Percentiles rank a stretch among this genome's conserved stretches.
These are phyloP conservation scores for Cladorrhinum sp. DNA, from an alignment of 2,329 filamentous ascomycete species.

Conservation along the genomic window DNA sequence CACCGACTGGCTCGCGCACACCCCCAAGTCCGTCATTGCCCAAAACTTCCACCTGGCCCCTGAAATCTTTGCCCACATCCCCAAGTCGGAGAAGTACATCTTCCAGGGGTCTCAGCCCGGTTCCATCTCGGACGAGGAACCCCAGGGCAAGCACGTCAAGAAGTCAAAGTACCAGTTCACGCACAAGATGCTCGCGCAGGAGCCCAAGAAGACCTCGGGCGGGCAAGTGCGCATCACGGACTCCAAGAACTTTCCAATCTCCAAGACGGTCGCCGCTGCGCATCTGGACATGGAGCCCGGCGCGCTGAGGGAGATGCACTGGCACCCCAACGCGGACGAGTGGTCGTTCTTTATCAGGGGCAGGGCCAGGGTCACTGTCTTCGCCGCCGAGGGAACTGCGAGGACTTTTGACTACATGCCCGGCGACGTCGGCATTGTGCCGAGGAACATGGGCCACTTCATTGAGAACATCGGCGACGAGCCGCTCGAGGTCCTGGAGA, in stretches of 20 bases:
- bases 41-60: conserved; percentile 74
- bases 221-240: conserved; percentile 73
- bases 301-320: conserved; percentile 76
- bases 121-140: conserved; percentile 63
- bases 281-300: conserved; percentile 69
- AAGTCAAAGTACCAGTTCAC: conserved; percentile 67
- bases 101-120: conserved; percentile 67
- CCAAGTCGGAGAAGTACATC: conserved; percentile 69
- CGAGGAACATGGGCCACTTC: conserved; percentile 74
- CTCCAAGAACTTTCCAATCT: conserved; percentile 72
- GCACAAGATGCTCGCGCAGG: conserved; percentile 68
- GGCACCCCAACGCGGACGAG: conserved; percentile 76
- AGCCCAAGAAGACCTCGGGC: conserved; percentile 63
- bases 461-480: conserved; percentile 80
- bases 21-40: conserved; percentile 66
- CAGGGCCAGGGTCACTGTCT: conserved; percentile 70
- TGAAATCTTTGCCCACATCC: conserved; percentile 67
- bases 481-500: conserved; percentile 71
- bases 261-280: conserved; percentile 69
- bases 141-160: conserved; percentile 59
- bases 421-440: conserved; percentile 75
- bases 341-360: conserved; percentile 78
- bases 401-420: conserved; percentile 73
- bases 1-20: conserved; percentile 72
- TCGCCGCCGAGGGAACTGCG: conserved; percentile 65